phyloP scores from a whole-genome alignment of 2,329 filamentous ascomycete genomes.

The Epichloe typhina region DNA sequence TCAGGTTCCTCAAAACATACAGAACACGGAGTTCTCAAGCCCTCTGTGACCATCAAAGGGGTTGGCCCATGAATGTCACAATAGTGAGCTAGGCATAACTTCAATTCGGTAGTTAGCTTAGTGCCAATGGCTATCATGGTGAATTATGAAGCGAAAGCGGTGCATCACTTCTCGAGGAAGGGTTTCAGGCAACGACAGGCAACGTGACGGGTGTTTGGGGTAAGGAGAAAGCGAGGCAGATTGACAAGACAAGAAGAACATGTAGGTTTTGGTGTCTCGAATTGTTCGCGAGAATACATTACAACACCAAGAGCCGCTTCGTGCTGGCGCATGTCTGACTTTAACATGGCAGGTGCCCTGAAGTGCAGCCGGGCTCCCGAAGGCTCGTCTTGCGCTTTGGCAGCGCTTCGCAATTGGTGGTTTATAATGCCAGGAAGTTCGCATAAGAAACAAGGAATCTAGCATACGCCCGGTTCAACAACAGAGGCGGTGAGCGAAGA shows the following conservation, averaged over 20 bases:
- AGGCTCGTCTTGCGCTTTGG: neutral
- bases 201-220: neutral
- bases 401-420: neutral
- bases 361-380: neutral
- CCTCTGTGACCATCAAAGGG: conserved; percentile 57
- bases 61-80: conserved; percentile 59
- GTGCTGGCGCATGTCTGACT: neutral
- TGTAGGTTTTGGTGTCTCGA: neutral
- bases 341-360: conserved; percentile 2
- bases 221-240: neutral
- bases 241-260: neutral
- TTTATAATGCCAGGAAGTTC: neutral
- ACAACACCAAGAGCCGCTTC: neutral
- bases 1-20: conserved; percentile 38
- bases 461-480: neutral
- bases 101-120: conserved; percentile 25
- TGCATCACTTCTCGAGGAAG: neutral
- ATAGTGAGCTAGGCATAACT: conserved; percentile 58
- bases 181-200: neutral
- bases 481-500: conserved; percentile 7
- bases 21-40: conserved; percentile 45
- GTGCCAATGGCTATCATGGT: conserved; percentile 16
- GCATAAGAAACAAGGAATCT: conserved; percentile 3
- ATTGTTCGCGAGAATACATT: neutral
- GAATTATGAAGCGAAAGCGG: neutral